A percentile compares a stretch with the other conserved stretches of the same genome.
Conservation (phyloP, 352 stramenopile species). For the Phytophthora pisi region DNA sequence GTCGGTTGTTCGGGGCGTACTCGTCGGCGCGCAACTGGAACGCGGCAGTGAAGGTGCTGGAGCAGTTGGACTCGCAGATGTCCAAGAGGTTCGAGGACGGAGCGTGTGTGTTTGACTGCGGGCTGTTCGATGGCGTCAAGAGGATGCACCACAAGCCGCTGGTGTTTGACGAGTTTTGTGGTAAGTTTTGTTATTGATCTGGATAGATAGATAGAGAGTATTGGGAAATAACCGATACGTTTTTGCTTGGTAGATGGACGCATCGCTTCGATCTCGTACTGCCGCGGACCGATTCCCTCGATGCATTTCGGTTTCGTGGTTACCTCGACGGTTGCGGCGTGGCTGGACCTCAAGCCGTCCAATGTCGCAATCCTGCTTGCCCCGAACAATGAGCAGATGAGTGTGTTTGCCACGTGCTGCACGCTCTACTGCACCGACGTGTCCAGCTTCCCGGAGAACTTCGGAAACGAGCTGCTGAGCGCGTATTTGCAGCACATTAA, state of each 20-base stretch:
- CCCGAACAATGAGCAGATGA: constrained; percentile 89
- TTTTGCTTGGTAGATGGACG: constrained; percentile 57
- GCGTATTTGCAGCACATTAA: constrained; percentile 83
- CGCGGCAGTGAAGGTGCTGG: constrained; percentile 71
- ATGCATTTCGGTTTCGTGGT: constrained; percentile 89
- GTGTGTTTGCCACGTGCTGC: constrained; percentile 87
- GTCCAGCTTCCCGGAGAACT: constrained; percentile 68
- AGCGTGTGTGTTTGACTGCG: constrained; percentile 87
- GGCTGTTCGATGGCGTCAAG: constrained; percentile 86
- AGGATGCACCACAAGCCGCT: constrained; percentile 80
- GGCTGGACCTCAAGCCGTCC: constrained; percentile 75
- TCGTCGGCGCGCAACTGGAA: constrained; percentile 71
- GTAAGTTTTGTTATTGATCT: constrained; percentile 36
- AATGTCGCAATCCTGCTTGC: constrained; percentile 85
- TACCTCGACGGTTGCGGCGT: constrained; percentile 80
- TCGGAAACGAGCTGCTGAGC: constrained; percentile 73
- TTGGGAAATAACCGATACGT: not conserved
- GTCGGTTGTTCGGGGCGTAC: constrained; percentile 70
- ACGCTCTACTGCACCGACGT: constrained; percentile 80
- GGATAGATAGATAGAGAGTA: too few species aligned
- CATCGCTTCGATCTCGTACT: constrained; percentile 83
- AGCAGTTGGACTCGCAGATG: constrained; percentile 67
- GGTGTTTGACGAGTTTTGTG: constrained; percentile 87
- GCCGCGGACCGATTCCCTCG: constrained; percentile 69
- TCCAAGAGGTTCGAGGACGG: constrained; percentile 80